Evolutionary conservation across 2,329 filamentous ascomycete species (phyloP).

Genomic region (Pezicula radicicola): DNA sequence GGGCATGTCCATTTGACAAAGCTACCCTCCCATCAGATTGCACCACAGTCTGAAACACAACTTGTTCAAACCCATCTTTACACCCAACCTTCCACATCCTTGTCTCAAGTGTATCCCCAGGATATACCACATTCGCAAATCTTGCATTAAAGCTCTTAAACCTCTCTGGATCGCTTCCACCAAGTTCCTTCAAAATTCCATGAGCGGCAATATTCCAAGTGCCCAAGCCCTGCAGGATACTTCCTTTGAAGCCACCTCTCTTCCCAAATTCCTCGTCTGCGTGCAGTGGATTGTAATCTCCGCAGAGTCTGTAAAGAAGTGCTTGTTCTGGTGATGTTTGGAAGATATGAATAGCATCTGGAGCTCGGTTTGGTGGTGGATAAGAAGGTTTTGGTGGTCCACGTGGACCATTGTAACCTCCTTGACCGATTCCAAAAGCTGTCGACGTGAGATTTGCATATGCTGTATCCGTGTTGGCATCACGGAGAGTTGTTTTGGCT

Average conservation of each 20-base stretch:
- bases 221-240: slow-evolving; percentile 43
- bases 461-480: slow-evolving; percentile 33
- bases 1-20: slow-evolving; percentile 34
- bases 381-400: slow-evolving; percentile 32
- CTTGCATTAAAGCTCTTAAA: slow-evolving; percentile 41
- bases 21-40: slow-evolving; percentile 35
- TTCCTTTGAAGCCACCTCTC: slow-evolving; percentile 41
- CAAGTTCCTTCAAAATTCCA: slow-evolving; percentile 36
- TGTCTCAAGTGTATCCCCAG: slow-evolving; percentile 41
- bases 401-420: slow-evolving; percentile 40
- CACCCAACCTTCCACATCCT: slow-evolving; percentile 37
- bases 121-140: slow-evolving; percentile 44
- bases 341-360: slow-evolving; percentile 35
- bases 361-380: slow-evolving; percentile 30
- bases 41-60: slow-evolving; percentile 39
- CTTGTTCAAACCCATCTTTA: slow-evolving; percentile 29
- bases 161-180: slow-evolving; percentile 35
- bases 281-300: slow-evolving; percentile 47
- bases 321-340: slow-evolving; percentile 36
- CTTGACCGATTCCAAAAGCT: slow-evolving; percentile 43
- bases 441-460: slow-evolving; percentile 37
- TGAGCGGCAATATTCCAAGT: slow-evolving; percentile 46
- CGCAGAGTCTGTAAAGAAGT: slow-evolving; percentile 41
- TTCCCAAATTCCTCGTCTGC: slow-evolving; percentile 39
- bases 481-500: slow-evolving; percentile 35